These are phyloP conservation scores for Trichoderma citrinoviride DNA, from an alignment of 2,329 filamentous ascomycete species.

Conservation along the genomic window DNA sequence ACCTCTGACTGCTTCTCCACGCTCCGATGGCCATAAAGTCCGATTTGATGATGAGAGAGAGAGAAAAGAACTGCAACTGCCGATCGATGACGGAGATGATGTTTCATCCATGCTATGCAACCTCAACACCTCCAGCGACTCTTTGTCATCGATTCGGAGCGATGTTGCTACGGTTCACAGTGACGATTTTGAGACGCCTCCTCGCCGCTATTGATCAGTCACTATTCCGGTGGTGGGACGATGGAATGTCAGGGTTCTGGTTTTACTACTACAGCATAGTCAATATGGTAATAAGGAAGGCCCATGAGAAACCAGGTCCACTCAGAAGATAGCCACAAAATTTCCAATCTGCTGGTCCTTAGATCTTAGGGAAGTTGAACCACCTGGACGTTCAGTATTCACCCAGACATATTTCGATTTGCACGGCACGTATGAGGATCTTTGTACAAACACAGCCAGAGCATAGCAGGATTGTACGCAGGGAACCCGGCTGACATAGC, in stretches of 20 bases:
- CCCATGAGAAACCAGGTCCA: too few species aligned
- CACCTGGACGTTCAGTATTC: too few species aligned
- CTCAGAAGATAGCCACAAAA: too few species aligned
- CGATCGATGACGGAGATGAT: background rate
- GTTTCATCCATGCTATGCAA: background rate
- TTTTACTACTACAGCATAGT: background rate
- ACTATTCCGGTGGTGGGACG: too few species aligned
- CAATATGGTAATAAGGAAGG: too few species aligned
- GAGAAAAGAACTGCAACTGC: background rate
- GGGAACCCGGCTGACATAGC: too few species aligned
- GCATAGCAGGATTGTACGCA: too few species aligned
- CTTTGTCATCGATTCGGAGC: slow-evolving; percentile 29
- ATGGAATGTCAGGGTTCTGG: background rate
- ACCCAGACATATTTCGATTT: too few species aligned
- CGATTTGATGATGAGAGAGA: background rate
- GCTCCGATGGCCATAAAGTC: background rate
- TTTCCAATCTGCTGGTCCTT: too few species aligned
- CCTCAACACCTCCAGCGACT: slow-evolving; percentile 7
- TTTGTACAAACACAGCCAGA: too few species aligned
- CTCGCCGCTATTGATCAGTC: background rate
- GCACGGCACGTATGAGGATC: too few species aligned
- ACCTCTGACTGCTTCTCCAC: background rate
- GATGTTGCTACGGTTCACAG: slow-evolving; percentile 38
- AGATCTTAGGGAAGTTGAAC: too few species aligned
- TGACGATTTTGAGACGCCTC: slow-evolving; percentile 34